A percentile compares a stretch with the other conserved stretches of the same genome.
Evolutionary conservation across 164 flowering plant genomes (phyloP).

Genomic region (Malania oleifera): DNA sequence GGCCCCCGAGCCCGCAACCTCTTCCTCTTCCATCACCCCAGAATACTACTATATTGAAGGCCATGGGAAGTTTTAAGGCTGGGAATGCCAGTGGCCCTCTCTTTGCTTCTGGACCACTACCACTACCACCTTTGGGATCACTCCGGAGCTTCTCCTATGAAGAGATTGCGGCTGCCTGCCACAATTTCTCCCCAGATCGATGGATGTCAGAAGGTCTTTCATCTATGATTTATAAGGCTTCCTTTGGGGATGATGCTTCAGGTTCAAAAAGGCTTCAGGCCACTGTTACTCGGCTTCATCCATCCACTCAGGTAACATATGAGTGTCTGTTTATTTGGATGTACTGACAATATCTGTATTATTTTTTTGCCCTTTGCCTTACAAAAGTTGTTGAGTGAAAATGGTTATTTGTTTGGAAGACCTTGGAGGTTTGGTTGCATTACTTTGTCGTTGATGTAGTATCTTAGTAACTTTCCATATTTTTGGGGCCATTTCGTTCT

Average conservation of each 20-base stretch:
- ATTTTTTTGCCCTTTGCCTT: not conserved
- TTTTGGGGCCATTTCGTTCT: no score
- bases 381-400: not conserved
- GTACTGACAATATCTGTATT: not conserved
- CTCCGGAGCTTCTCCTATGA: slow-evolving; percentile 64
- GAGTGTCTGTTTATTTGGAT: not conserved
- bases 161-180: slow-evolving; percentile 77
- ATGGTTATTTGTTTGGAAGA: no score
- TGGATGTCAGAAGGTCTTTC: slow-evolving; percentile 84
- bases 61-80: slow-evolving; percentile 63
- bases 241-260: slow-evolving; percentile 72
- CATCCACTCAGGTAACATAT: slow-evolving; percentile 59
- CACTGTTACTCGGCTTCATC: slow-evolving; percentile 77
- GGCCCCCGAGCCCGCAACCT: slow-evolving; percentile 63
- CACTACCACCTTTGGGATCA: slow-evolving; percentile 67
- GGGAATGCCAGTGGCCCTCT: slow-evolving; percentile 53
- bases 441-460: not conserved
- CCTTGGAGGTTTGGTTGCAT: not conserved
- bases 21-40: slow-evolving; percentile 92
- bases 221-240: slow-evolving; percentile 65
- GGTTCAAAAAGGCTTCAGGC: slow-evolving; percentile 71
- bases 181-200: slow-evolving; percentile 67
- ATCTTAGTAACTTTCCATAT: not conserved
- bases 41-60: slow-evolving; percentile 36
- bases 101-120: slow-evolving; percentile 72